phyloP scores from a whole-genome alignment of 1,284 basidiomycete species.

The Cutaneotrichosporon daszewskae region DNA sequence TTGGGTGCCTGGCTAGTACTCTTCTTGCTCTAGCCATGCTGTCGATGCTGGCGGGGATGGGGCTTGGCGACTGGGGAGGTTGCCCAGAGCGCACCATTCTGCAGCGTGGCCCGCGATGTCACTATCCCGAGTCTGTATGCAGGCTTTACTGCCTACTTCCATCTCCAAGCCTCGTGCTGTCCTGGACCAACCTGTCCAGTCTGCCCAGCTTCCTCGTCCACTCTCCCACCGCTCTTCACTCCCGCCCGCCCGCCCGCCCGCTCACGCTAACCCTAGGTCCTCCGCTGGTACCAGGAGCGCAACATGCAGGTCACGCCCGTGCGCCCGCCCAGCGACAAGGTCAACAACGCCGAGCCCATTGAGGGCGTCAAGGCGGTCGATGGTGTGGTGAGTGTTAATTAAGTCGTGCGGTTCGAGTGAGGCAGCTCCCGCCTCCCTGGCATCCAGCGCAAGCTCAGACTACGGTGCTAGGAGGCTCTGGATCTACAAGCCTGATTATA shows the following conservation, averaged over 20 bases:
- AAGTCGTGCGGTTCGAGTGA: no score
- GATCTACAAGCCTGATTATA: not conserved
- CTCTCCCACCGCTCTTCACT: not conserved
- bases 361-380: slow-evolving; percentile 31
- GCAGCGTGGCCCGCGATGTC: no score
- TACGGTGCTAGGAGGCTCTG: not conserved
- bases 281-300: slow-evolving; percentile 66
- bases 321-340: slow-evolving; percentile 47
- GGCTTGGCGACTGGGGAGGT: no score
- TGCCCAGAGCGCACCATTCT: no score
- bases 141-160: no score
- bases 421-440: not conserved
- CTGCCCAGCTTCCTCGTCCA: not conserved
- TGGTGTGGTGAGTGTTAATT: slow-evolving; percentile 45
- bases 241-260: not conserved
- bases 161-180: not conserved
- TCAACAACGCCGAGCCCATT: slow-evolving; percentile 22
- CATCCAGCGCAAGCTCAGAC: not conserved
- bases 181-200: not conserved
- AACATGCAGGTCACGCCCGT: slow-evolving; percentile 53
- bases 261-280: slow-evolving; percentile 2
- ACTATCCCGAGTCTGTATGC: no score
- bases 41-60: no score
- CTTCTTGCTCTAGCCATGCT: no score
- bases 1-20: no score